Base-by-base conservation (phyloP, 441 rosid genomes). In the Euphorbia celastroides region DNA sequence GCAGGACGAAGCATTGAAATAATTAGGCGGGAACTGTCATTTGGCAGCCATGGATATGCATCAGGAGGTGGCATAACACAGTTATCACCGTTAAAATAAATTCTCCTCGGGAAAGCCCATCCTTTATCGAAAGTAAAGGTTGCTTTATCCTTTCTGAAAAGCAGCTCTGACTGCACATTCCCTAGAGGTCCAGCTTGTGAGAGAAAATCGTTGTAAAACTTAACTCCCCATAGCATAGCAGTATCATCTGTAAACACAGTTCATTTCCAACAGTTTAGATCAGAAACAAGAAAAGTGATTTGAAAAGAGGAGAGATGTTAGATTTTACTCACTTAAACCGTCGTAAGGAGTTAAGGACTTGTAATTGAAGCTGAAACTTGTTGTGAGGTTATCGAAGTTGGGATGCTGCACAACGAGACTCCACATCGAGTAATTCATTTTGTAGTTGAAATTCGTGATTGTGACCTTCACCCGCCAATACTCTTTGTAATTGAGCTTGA, bases 31-130 rank as follows among this genome's bases (percentile, higher is more conserved):
- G 65, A 78, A 79, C 84, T 75, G 54, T 75, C 84, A 70, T 82
- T 93, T 11, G 98, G 97, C 74, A 86, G 74, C 85, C 91, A 90
- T 31, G 98, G 98, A 74, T 93, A 93, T 62, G 88, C 72, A 67
- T 91, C 98, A 22, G 98, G 98, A 58, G 94, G 86, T 30, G 97
- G 98, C 98, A 93, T 90, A 28, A 93, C 98, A 54, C 98, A 93
- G 26, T 90, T 87, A 60, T 93, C 97, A 12, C 98, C 97, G 34
- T 93, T 93, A 61, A 90, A 93, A 74, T 90, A 90, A 63, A 90
- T 83, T 76, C 98, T 74, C 16, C 94, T 78, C 19, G 98, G 97
- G 72, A 90, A 93, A 38, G 94, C 98, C 98, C 98, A 90, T 57
- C 98, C 98, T 80, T 90, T 90, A 17, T 90, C 96, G 23, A 90